These are phyloP conservation scores for Yamadazyma sp. DNA, from an alignment of 805 yeast species.

Conservation along the genomic window DNA sequence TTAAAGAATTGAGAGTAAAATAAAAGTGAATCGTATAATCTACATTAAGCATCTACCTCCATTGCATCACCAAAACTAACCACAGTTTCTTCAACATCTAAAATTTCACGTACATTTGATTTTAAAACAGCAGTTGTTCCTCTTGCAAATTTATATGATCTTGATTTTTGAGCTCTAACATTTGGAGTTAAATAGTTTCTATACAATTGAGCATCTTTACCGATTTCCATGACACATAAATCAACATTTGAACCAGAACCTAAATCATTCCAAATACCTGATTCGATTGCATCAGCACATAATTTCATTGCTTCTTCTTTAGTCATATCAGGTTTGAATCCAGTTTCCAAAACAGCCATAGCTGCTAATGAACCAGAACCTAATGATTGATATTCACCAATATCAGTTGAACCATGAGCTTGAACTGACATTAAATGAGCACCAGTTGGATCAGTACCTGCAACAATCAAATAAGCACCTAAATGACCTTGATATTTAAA, in stretches of 20 bases:
- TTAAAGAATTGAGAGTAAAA: no score
- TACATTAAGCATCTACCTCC: slow-evolving; percentile 42
- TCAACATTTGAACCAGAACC: slow-evolving; percentile 99
- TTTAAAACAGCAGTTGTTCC: slow-evolving; percentile 91
- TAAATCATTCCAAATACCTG: slow-evolving; percentile 98
- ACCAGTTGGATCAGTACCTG: slow-evolving; percentile 96
- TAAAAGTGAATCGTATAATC: neutral
- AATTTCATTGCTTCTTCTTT: slow-evolving; percentile 89
- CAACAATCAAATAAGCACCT: slow-evolving; percentile 97
- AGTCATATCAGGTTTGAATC: slow-evolving; percentile 75
- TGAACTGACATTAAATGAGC: slow-evolving; percentile 89
- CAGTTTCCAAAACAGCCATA: slow-evolving; percentile 91
- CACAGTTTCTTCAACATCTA: slow-evolving; percentile 67
- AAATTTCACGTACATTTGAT: slow-evolving; percentile 60
- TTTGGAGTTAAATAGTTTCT: slow-evolving; percentile 93
- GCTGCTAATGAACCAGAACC: slow-evolving; percentile 99
- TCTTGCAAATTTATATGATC: slow-evolving; percentile 78
- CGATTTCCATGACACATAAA: slow-evolving; percentile 92
- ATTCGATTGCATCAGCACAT: slow-evolving; percentile 89
- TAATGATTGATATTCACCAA: slow-evolving; percentile 86
- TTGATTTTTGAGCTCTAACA: slow-evolving; percentile 75
- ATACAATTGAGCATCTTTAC: slow-evolving; percentile 78
- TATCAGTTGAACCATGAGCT: slow-evolving; percentile 97
- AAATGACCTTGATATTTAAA: slow-evolving; percentile 96
- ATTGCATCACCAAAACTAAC: slow-evolving; percentile 40